Conservation (phyloP, 1,284 basidiomycete genomes). For the Sporisorium scitamineum region DNA sequence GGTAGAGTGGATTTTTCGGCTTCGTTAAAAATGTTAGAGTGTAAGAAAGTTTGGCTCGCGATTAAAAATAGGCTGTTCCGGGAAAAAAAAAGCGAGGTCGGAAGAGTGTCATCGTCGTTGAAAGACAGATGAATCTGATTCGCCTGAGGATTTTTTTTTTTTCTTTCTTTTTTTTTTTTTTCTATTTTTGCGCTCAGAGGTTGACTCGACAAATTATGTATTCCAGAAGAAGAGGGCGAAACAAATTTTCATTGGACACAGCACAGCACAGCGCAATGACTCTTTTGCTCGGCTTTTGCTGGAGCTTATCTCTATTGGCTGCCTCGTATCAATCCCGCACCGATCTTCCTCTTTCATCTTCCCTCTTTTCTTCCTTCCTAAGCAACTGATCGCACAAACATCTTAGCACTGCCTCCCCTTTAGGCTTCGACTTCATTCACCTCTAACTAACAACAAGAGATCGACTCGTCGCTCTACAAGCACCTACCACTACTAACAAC, state of each 20-base stretch:
- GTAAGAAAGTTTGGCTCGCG: not conserved
- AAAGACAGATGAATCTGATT: conserved; percentile 17
- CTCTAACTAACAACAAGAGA: not conserved
- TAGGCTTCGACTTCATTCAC: not conserved
- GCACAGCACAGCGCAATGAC: conserved; percentile 9
- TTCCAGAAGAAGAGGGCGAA: conserved; percentile 1
- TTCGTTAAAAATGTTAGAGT: not conserved
- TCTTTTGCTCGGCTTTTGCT: conserved; percentile 7
- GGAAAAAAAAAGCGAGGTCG: not conserved
- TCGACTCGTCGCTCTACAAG: not conserved
- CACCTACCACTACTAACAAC: conserved; percentile 8
- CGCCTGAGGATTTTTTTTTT: conserved; percentile 21
- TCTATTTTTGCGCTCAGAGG: not conserved
- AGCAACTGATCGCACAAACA: not conserved
- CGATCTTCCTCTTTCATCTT: not conserved
- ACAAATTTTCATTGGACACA: conserved; percentile 3
- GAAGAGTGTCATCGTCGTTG: not conserved
- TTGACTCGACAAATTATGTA: conserved; percentile 11
- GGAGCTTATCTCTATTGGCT: conserved; percentile 3
- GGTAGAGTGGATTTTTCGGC: not conserved
- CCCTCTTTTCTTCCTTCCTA: not conserved
- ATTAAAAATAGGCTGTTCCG: not conserved
- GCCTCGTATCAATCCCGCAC: not conserved
- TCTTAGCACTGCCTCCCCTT: not conserved
- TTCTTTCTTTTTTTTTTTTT: conserved; percentile 9